These are phyloP conservation scores for Raphidocelis subcapitata DNA, from an alignment of 139 green algal species.

Conservation along the genomic window DNA sequence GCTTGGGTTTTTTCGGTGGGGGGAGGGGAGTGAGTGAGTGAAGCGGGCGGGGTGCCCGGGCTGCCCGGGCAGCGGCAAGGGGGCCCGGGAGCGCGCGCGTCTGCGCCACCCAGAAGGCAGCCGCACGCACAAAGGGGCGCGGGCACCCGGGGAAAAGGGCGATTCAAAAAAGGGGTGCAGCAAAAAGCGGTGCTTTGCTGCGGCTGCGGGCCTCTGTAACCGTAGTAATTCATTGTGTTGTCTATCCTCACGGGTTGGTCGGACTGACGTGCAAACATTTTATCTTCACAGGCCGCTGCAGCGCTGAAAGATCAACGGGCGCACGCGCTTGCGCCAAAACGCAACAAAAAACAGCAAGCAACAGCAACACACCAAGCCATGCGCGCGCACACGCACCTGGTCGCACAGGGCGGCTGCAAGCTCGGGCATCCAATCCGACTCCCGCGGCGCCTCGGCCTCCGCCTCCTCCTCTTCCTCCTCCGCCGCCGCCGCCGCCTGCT, in stretches of 20 bases:
- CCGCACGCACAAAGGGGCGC: too few species aligned
- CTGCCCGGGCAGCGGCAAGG: too few species aligned
- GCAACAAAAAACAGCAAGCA: background rate
- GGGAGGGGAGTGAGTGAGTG: background rate
- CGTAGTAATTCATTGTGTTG: constrained; percentile 48
- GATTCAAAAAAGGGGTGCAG: background rate
- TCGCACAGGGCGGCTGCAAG: constrained; percentile 39
- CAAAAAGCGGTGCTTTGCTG: background rate
- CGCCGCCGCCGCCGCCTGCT: background rate
- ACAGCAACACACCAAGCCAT: background rate
- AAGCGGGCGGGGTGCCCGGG: too few species aligned
- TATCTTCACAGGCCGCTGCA: constrained; percentile 46
- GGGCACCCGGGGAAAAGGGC: too few species aligned
- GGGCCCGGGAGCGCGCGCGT: too few species aligned
- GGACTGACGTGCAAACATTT: constrained; percentile 75
- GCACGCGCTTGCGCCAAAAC: background rate
- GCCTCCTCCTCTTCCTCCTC: background rate
- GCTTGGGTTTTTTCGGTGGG: constrained; percentile 1
- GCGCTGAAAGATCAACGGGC: background rate
- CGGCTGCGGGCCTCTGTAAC: constrained; percentile 36
- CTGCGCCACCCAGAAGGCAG: too few species aligned
- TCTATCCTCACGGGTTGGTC: constrained; percentile 35
- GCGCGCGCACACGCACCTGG: constrained; percentile 24
- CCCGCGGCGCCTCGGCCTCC: background rate
- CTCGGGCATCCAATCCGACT: constrained; percentile 36